These are phyloP conservation scores for Eragrostis curvula DNA, from an alignment of 176 grass and related monocot species.

Conservation along the genomic window DNA sequence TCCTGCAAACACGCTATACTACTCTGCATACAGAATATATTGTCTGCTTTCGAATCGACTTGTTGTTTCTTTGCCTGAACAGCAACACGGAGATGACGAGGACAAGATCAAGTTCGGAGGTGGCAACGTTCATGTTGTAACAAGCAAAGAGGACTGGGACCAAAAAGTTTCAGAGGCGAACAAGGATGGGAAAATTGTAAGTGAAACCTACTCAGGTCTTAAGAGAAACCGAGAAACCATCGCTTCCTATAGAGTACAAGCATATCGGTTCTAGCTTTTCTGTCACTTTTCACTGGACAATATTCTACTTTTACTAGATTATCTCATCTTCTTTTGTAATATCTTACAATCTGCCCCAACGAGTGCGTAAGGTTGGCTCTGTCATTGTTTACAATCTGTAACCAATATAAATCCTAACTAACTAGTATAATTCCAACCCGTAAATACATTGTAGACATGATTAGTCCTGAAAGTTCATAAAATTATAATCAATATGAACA, in stretches of 20 bases:
- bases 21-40: not conserved
- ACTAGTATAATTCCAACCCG: not conserved
- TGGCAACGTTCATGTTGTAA: conserved; percentile 81
- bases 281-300: not conserved
- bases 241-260: not conserved
- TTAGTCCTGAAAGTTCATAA: not conserved
- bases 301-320: not conserved
- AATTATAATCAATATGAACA: not conserved
- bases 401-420: not conserved
- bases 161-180: conserved; percentile 80
- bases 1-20: not conserved
- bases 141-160: conserved; percentile 87
- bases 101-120: conserved; percentile 77
- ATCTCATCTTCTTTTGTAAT: not conserved
- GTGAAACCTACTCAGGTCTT: not conserved
- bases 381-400: not conserved
- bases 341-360: not conserved
- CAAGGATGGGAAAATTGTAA: conserved; percentile 85
- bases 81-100: conserved; percentile 48
- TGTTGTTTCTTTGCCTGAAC: conserved; percentile 5
- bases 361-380: no score
- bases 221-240: not conserved
- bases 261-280: not conserved
- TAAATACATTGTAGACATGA: not conserved
- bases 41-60: not conserved